Base-by-base conservation (phyloP, 441 rosid genomes). In the Biscutella auriculata region DNA sequence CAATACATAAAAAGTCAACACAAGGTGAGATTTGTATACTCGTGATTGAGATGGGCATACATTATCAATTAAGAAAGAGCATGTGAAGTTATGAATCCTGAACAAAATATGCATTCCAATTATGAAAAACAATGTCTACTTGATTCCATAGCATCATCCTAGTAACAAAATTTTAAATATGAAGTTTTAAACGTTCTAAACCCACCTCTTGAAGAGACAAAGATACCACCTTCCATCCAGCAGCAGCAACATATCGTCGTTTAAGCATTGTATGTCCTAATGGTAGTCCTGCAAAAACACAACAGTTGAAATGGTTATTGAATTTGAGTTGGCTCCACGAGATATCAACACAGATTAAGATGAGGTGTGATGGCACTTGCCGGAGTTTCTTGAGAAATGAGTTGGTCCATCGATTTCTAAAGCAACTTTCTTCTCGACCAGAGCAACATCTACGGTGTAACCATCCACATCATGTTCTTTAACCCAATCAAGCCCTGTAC, bases 341-440 rank as follows among this genome's bases (percentile, higher is more conserved):
- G 62, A 66, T 12, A 72, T 51, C 26, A 64, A 34, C 40, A 63
- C 8, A 16, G 0, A 21, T 9, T 21, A 8, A 36, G 66, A 43
- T 26, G 21, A 67, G 23, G 21, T 52, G 48, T 23, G 49, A 46
- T 60, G 62, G 28, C n/a, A 74, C 80, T 5, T 21, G 85, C 98
- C 84, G 0, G 83, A 73, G 67, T 93, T 93, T 73, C 95, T 84
- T 30, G 95, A 84, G 76, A 93, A 92, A 80, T 92, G 96, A 48
- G 96, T 82, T 42, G 92, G 95, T 62, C 97, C 97, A 53, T 93
- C 98, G 34, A 88, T 88, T 81, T 88, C 98, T 55, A 93, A 66
- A 52, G 93, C 98, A 67, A 88, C 67, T 70, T 79, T 88, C 67
- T 83, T 83, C 67, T 86, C 95, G 14, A 86, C 73, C 43, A 86